Evolutionary conservation across 1,284 basidiomycete genomes (phyloP).

Genomic region (Fistulina hepatica): DNA sequence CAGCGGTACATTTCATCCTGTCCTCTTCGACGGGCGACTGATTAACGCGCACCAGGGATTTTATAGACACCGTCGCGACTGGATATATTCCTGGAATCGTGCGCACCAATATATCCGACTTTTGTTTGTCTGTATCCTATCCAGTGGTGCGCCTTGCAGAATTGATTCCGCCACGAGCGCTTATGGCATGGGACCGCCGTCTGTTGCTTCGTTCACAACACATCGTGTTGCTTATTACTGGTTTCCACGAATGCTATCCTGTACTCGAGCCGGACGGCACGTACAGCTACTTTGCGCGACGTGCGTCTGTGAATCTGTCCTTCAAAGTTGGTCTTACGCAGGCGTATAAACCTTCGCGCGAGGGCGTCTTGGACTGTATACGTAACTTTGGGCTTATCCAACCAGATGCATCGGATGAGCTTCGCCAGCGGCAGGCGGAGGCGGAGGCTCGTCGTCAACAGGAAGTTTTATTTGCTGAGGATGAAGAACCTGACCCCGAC

Average conservation of each 20-base stretch:
- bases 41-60: too few relatives aligned
- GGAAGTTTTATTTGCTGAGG: slow-evolving; percentile 20
- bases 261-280: slow-evolving; percentile 31
- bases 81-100: slow-evolving; percentile 44
- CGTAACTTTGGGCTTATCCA: slow-evolving; percentile 37
- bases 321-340: slow-evolving; percentile 48
- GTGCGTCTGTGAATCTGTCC: slow-evolving; percentile 25
- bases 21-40: slow-evolving; percentile 5
- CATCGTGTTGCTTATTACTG: slow-evolving; percentile 48
- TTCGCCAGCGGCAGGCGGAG: slow-evolving; percentile 17
- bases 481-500: slow-evolving; percentile 17
- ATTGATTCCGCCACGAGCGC: slow-evolving; percentile 13
- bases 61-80: slow-evolving; percentile 40
- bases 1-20: background rate
- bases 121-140: slow-evolving; percentile 38
- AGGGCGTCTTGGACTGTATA: slow-evolving; percentile 34
- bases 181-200: slow-evolving; percentile 15
- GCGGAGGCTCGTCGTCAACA: slow-evolving; percentile 22
- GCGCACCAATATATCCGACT: slow-evolving; percentile 33
- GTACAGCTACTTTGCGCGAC: slow-evolving; percentile 22
- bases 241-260: slow-evolving; percentile 41
- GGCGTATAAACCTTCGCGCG: slow-evolving; percentile 42
- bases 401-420: slow-evolving; percentile 30
- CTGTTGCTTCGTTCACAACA: slow-evolving; percentile 10
- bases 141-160: slow-evolving; percentile 9